A percentile compares a stretch with the other conserved stretches of the same genome.
Conservation (phyloP, 1,284 basidiomycete genomes). For the Ganoderma multipileum region DNA sequence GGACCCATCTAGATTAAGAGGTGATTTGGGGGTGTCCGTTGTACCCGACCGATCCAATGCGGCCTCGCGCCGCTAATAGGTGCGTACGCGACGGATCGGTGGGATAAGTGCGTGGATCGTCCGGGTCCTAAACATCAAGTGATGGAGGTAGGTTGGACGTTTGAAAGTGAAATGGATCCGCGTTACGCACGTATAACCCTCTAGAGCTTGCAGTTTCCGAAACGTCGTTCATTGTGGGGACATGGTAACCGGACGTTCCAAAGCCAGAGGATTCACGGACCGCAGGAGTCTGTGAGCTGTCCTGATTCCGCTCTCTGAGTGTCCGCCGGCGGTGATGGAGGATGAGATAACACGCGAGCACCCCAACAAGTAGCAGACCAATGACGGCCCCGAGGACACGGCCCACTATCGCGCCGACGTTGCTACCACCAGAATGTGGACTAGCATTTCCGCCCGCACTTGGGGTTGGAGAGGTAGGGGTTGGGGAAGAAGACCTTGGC, state of each 20-base stretch:
- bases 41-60: not conserved
- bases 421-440: not conserved
- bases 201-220: not conserved
- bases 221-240: not conserved
- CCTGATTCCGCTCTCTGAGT: not conserved
- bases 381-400: not conserved
- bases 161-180: not conserved
- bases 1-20: too few species aligned
- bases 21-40: not conserved
- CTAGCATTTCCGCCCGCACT: not conserved
- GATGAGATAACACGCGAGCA: not conserved
- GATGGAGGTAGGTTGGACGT: not conserved
- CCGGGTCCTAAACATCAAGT: not conserved
- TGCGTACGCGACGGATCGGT: too few species aligned
- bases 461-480: not conserved
- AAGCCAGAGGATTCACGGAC: not conserved
- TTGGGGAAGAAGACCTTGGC: not conserved
- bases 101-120: not conserved
- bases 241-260: not conserved
- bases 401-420: not conserved
- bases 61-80: too few species aligned
- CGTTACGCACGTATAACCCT: not conserved
- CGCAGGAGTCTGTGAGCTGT: not conserved
- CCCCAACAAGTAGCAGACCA: not conserved
- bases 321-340: not conserved